Base-by-base conservation (phyloP, 1,139 yeast genomes). In the Protomyces gravidus region DNA sequence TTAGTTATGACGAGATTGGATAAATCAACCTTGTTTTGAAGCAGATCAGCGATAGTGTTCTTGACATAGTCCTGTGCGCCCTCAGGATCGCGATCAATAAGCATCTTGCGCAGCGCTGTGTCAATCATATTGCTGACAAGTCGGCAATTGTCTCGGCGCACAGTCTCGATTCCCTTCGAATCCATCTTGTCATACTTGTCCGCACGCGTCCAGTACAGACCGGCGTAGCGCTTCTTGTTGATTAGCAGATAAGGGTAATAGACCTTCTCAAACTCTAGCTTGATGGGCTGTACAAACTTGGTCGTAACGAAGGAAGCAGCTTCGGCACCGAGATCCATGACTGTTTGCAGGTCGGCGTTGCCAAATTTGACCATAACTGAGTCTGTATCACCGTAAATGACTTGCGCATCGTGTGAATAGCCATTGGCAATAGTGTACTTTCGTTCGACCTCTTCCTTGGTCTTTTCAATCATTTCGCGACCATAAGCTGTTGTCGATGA, bases 301-400 rank as follows among this genome's bases (percentile, higher is more conserved):
- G 81, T 77, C 0, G 97, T 89, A 2, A 94, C 97, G 66, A 73
- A 83, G 5, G 78, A 86, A 0, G 99, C 99, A 0, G 98, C 98
- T 69, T 90, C 96, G 67, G 89, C 86, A 2, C 98, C 99, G 61
- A 89, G 71, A 61, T 80, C 79, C 98, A 94, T 94, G 67, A 96
- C 88, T 32, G 86, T 85, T 61, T 78, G 82, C 63, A 92, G 72
- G 68, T 89, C 96, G n/a, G 77, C 75, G 45, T 84, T 82, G 1
- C 99, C 99, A 75, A 94, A 94, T 69, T 89, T 89, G 49, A 94
- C 97, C 98, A 94, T 94, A 17, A 94, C 99, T 5, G 98, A 94
- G 80, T 94, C 99, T 0, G 99, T 94, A 74, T 94, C 99, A 76
- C 99, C 99, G 71, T 94, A 94, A 48, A 94, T 86, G 63, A 94